Evolutionary conservation across 2,329 filamentous ascomycete species (phyloP), one percentile per base, ranked within the genome.

Genomic region (Seiridium cupressi): DNA sequence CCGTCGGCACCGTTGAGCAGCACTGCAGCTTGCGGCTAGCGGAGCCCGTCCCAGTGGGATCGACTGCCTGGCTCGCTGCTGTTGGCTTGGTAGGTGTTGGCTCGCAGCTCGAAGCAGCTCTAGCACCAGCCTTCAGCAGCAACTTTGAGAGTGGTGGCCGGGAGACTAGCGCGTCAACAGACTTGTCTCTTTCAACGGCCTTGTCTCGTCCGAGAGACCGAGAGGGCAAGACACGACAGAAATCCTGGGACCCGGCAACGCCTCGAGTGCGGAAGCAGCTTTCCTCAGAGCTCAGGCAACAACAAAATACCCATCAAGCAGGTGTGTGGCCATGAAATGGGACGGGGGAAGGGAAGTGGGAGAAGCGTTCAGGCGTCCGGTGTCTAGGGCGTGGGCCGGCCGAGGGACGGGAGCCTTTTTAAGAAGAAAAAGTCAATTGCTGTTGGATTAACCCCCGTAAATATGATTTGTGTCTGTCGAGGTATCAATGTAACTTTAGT

Each of bases 21-120:
- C 47, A 34, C 49, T 53, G 13, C 34, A 53, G 38, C 11, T 36
- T 34, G 38, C 49, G 49, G 49, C 49, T 53, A 53, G 49, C 32
- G 49, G 34, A 34, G 34, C 9, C 38, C 38, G 38, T 42, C 9
- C 46, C 13, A 40, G 8, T 38, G 6, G 49, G 18, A 36, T 35
- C 18, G 49, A 11, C 44, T 46, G 18, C 18, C 18, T 26, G 18
- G 18, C 18, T 26, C 2, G 18, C 18, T 26, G 18, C 18, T 47
- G 47, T 61, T 58, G 48, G 40, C 57, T 49, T 42, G 44, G 35
- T 58, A 47, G 34, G 44, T 57, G 44, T 57, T 49, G 26, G 47
- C 47, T 49, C 35, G 47, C 47, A 49, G 47, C 47, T 49, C n/a
- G 18, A 26, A 26, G 18, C 18, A 26, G 18, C 18, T 26, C 18